A percentile compares a stretch with the other conserved stretches of the same genome.
Evolutionary conservation across 2,329 filamentous ascomycete genomes (phyloP).

Genomic region (Claviceps lovelessii): DNA sequence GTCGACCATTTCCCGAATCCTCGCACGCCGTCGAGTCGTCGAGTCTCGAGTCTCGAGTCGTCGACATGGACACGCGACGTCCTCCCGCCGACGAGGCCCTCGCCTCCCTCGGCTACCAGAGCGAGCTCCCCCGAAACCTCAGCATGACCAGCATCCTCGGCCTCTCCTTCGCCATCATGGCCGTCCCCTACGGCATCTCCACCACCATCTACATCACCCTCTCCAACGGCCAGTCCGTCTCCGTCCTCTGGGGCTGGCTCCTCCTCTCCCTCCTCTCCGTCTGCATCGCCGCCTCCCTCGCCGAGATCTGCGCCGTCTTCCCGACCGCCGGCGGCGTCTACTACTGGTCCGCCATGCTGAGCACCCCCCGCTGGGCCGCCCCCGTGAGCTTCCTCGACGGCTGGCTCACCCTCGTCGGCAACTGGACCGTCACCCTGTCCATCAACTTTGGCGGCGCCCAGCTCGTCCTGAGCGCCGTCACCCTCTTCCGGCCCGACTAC

Average conservation of each 20-base stretch:
- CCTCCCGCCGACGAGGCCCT: constrained; percentile 27
- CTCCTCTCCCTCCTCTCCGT: constrained; percentile 55
- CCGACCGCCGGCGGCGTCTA: constrained; percentile 49
- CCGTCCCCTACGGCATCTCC: constrained; percentile 35
- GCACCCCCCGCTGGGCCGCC: constrained; percentile 45
- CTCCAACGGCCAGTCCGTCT: constrained; percentile 58
- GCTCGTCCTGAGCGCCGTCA: constrained; percentile 52
- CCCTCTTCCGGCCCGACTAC: constrained; percentile 49
- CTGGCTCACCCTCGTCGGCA: constrained; percentile 60
- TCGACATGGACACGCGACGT: constrained; percentile 1
- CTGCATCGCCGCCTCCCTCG: constrained; percentile 55
- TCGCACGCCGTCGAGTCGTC: no score
- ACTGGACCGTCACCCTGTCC: constrained; percentile 55
- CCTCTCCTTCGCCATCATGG: constrained; percentile 37
- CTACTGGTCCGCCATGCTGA: constrained; percentile 58
- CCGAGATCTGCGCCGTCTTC: constrained; percentile 59
- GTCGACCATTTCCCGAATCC: no score
- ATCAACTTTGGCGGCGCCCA: constrained; percentile 59
- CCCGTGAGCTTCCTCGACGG: constrained; percentile 57
- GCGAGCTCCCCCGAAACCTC: constrained; percentile 35
- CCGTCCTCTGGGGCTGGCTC: constrained; percentile 57
- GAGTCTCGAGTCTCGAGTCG: no score
- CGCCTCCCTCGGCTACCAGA: constrained; percentile 34
- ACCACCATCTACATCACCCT: constrained; percentile 38
- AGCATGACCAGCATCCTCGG: constrained; percentile 34